Conservation (phyloP, 495 filamentous ascomycete genomes). For the Xylaria venustula region DNA sequence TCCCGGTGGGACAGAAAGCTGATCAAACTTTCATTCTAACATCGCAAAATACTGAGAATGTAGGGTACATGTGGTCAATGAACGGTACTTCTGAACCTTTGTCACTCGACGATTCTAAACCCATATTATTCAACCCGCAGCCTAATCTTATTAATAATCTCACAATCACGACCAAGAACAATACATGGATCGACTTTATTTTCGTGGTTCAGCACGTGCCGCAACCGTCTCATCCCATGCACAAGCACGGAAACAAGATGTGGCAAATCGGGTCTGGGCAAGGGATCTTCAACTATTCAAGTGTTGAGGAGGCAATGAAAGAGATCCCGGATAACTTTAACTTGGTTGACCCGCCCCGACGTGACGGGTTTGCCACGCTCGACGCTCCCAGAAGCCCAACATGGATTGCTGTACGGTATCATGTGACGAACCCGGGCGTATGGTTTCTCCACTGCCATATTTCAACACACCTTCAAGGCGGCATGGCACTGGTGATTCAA, state of each 20-base stretch:
- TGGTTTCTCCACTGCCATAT: conserved; percentile 64
- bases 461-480: conserved; percentile 54
- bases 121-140: conserved; percentile 48
- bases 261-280: conserved; percentile 53
- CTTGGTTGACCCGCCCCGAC: conserved; percentile 49
- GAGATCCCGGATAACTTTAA: conserved; percentile 52
- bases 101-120: conserved; percentile 20
- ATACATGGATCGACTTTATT: conserved; percentile 58
- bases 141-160: conserved; percentile 33
- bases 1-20: conserved; percentile 36
- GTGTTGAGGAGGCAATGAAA: conserved; percentile 52
- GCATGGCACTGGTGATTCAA: conserved; percentile 55
- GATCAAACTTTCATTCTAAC: conserved; percentile 42
- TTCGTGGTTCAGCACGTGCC: conserved; percentile 36
- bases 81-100: not conserved
- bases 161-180: conserved; percentile 46
- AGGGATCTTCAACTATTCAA: conserved; percentile 49
- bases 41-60: conserved; percentile 32
- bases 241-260: conserved; percentile 63
- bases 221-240: conserved; percentile 55
- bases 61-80: not conserved
- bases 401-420: conserved; percentile 58
- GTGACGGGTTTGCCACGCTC: conserved; percentile 50
- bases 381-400: conserved; percentile 30
- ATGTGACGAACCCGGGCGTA: conserved; percentile 57